A percentile compares a stretch with the other conserved stretches of the same genome.
Evolutionary conservation across 345 rosid species (phyloP).

Genomic region (Acer campestre): DNA sequence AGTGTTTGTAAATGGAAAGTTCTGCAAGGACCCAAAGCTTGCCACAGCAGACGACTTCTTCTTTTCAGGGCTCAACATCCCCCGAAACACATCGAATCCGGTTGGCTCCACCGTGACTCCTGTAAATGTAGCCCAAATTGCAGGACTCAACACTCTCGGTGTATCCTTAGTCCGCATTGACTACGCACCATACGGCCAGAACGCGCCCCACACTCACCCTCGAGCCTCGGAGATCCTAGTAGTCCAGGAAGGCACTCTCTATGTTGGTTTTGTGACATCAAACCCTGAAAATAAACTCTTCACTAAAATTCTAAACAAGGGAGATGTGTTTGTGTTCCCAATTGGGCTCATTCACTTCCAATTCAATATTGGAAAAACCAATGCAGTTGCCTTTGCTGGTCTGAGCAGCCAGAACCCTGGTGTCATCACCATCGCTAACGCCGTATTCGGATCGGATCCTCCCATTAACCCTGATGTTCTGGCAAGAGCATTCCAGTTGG

Average conservation of each 20-base stretch:
- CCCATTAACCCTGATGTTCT: neutral
- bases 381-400: constrained; percentile 1
- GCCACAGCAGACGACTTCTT: neutral
- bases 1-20: neutral
- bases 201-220: neutral
- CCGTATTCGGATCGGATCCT: neutral
- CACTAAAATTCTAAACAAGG: neutral
- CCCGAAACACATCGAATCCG: neutral
- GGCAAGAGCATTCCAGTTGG: neutral
- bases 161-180: neutral
- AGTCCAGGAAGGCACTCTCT: neutral
- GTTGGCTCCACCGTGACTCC: neutral
- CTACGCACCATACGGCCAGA: neutral
- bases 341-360: neutral
- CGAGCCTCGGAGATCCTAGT: neutral
- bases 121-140: neutral
- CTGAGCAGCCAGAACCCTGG: neutral
- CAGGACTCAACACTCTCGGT: neutral
- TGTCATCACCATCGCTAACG: neutral
- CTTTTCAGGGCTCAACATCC: neutral
- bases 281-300: neutral
- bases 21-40: constrained; percentile 4
- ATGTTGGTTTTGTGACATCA: neutral
- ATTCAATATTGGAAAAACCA: neutral
- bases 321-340: neutral